Base-by-base conservation (phyloP, 441 rosid genomes). In the Gossypium armourianum region DNA sequence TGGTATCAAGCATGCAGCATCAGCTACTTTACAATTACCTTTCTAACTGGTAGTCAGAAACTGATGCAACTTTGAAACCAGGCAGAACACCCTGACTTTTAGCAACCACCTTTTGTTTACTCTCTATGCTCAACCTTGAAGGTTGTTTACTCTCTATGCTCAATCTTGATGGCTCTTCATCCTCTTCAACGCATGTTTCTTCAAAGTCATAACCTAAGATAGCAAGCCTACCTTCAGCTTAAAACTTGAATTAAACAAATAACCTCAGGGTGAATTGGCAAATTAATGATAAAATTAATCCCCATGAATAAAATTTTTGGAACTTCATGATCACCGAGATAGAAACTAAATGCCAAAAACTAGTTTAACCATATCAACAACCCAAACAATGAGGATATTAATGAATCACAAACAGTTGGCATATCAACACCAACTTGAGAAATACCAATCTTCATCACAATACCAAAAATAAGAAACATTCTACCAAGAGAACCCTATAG, bases 11-110 rank as follows among this genome's bases (percentile, higher is more conserved):
- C 5, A 56, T 60, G 40, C 50, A 72, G 24, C 61, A 71, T 24
- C 56, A 15, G 28, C 15, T 55, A 71, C 68, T 69, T 68, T 72
- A 70, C 19, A 75, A 29, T 76, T 80, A 90, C 99, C 97, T 94
- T 75, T 92, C 89, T 70, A 83, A 75, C 76, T 77, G 89, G 72
- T 80, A 77, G 80, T 86, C 97, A 65, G 91, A 75, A 67, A 78
- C 83, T 53, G 86, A 82, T 69, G 96, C 89, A 80, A 83, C 80
- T 76, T 72, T 80, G 77, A 90, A 94, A 54, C 99, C 97, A 43
- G 83, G 88, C 62, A 94, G 86, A 78, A 77, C 76, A 36, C 86
- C 90, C 59, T 83, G 83, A 71, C 89, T 92, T 71, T 84, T 89
- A 77, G 83, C 82, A 40, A 77, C 74, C 76, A 89, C 81, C 83